Evolutionary conservation across 768 basidiomycete species (phyloP), one percentile per base, ranked within the genome.

Genomic region (Naganishia kalamii): DNA sequence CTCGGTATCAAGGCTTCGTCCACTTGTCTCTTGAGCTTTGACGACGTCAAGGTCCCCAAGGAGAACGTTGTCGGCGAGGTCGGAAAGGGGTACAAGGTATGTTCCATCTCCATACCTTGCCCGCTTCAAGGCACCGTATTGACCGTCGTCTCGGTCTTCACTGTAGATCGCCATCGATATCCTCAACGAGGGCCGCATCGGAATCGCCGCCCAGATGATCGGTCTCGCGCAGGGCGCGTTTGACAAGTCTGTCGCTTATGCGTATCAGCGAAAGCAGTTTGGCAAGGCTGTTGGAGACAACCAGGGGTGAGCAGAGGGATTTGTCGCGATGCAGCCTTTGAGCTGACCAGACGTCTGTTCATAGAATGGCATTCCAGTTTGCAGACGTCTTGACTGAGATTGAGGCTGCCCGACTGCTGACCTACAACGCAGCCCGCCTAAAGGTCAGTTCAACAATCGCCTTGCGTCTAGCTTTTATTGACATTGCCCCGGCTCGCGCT

Each of bases 201-300:
- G 94, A 33, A 98, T 98, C 68, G 96, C 94, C 19, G 94, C 90
- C 0, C 96, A 99, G 79, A 97, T 98, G 96, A 83, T 99, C 61
- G 96, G 96, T 17, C 86, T 98, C 32, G 96, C 96, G 1, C 92
- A 97, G 74, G 96, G 94, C 25, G 93, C 92, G 1, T 99, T 98
- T 75, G 86, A 93, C 80, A 90, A 93, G 75, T 84, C 89, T 1
- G 90, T 98, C n/a, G 87, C 89, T 0, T 96, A 96, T 78, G 90
- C 96, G 0, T 96, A 90, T 79, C 84, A 92, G 76, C 88, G 96
- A 60, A 85, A 84, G 70, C 96, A 99, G 78, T 99, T 98, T 74
- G 92, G 92, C 3, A 89, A 94, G 76, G 82, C 92, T 8, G 84
- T 99, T 33, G 94, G 92, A 32, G 89, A 86, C 25, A 69, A 68